Base-by-base conservation (phyloP, 2,329 filamentous ascomycete species). In the Apiospora koreana region DNA sequence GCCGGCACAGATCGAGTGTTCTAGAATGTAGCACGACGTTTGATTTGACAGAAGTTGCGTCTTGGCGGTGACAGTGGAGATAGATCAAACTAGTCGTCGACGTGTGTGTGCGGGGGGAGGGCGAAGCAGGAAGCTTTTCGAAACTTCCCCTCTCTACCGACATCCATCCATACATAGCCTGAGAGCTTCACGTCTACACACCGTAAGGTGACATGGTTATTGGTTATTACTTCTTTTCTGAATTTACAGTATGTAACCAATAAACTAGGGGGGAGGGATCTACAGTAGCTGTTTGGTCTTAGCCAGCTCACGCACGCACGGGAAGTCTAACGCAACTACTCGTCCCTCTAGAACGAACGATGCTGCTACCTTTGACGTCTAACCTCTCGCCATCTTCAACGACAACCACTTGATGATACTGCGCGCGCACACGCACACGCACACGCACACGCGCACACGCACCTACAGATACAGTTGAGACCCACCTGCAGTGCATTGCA, bases 241-340 rank as follows among this genome's bases (percentile, higher is more conserved):
- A 23, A 6, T 10, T n/a, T n/a, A n/a, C n/a, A n/a, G 8, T 31
- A 35, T n/a, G 21, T 62, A 62, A 38, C 54, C 28, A 38, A 62
- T 58, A 62, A 62, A 62, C 54, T 62, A 35, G 54, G 31, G 48
- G 23, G 54, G 31, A 8, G 54, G 54, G 28, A 62, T 62, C 54
- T 38, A 38, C 35, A 41, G 38, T 9, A 62, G 28, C 54, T 62
- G 50, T 62, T 62, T 62, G 21, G 54, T 62, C 54, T 62, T 38
- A 18, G 54, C 54, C 54, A 62, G 54, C 31, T 35, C 54, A 62
- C 54, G 31, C 54, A 62, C 31, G 18, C 54, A 38, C 54, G 54
- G 54, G 54, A 62, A 38, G 54, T 62, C 31, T 62, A 62, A 62
- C 54, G 18, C 54, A 62, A 62, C 54, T 38, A 38, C 54, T 62